These are phyloP conservation scores for Biscutella laevigata DNA, from an alignment of 441 rosid species.

Conservation along the genomic window DNA sequence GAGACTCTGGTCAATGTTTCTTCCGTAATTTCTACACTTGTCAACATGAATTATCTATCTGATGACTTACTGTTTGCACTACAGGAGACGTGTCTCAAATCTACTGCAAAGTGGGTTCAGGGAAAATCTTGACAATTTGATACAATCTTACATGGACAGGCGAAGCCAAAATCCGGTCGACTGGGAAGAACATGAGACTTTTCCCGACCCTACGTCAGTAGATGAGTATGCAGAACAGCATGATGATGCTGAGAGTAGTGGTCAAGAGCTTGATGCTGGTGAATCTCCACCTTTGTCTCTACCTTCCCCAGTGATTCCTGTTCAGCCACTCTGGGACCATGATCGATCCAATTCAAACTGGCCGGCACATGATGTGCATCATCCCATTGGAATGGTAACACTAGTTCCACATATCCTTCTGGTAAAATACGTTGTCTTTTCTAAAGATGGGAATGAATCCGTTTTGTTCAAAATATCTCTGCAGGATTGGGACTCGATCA, in stretches of 20 bases:
- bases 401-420: background rate
- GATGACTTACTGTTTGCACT: constrained; percentile 21
- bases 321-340: constrained; percentile 57
- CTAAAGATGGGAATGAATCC: too few species aligned
- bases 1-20: background rate
- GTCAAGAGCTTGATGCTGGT: constrained; percentile 31
- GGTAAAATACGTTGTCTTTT: background rate
- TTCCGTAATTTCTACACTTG: background rate
- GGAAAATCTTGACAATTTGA: constrained; percentile 70
- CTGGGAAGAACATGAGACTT: constrained; percentile 57
- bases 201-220: constrained; percentile 31
- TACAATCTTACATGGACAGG: constrained; percentile 82
- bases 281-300: constrained; percentile 34
- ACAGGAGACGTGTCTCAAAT: constrained; percentile 89
- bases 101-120: constrained; percentile 88
- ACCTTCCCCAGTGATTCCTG: constrained; percentile 43
- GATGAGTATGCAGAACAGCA: constrained; percentile 55
- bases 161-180: constrained; percentile 53
- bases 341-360: constrained; percentile 43
- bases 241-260: constrained; percentile 37
- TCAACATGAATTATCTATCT: constrained; percentile 4
- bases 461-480: constrained; percentile 22
- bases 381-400: constrained; percentile 62
- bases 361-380: constrained; percentile 59
- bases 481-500: constrained; percentile 81